Evolutionary conservation across 75 land plant species (phyloP), one percentile per base, ranked within the genome.

Genomic region (Isoetes taiwanensis): DNA sequence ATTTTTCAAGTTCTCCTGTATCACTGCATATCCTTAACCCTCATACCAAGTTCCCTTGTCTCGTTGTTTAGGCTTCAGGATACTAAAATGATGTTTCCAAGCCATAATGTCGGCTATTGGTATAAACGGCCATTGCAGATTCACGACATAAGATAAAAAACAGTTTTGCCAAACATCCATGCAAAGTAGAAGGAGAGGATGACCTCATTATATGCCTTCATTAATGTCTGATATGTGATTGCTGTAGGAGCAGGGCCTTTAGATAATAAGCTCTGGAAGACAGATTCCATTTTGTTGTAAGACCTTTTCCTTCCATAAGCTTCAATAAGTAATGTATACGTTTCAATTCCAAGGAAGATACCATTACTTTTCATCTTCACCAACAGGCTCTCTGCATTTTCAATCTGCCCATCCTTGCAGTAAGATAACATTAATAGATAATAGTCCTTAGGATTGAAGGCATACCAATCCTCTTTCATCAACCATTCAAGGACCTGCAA

Each of bases 171-270:
- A 37, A 9, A 9, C 11, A 37, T 37, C 38, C 11, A 37, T 37
- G 14, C 11, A 14, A 37, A 37, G 14, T 37, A 37, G 14, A 14
- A 14, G 14, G 14, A 37, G 38, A 37, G 26, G 31, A 37, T 20
- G 79, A 93, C 98, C 89, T 87, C 74, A 57, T 73, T 79, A 46
- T 82, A 79, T 23, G 62, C 62, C 24, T 81, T 80, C 25, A 93
- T 81, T n/a, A 84, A 74, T 9, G 86, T 79, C 53, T 93, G 98
- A 78, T 87, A 93, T 16, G 95, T 93, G 34, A 77, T 14, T 41
- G 76, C 71, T 38, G 98, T 87, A 32, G 98, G 98, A 30, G 69
- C 75, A 17, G 98, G 98, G 17, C 98, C 98, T 11, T 70, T 57
- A 59, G 74, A 53, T 43, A 79, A 72, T 83, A 93, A 78, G 67